Base-by-base conservation (phyloP, 768 basidiomycete genomes). In the Imleria badia region DNA sequence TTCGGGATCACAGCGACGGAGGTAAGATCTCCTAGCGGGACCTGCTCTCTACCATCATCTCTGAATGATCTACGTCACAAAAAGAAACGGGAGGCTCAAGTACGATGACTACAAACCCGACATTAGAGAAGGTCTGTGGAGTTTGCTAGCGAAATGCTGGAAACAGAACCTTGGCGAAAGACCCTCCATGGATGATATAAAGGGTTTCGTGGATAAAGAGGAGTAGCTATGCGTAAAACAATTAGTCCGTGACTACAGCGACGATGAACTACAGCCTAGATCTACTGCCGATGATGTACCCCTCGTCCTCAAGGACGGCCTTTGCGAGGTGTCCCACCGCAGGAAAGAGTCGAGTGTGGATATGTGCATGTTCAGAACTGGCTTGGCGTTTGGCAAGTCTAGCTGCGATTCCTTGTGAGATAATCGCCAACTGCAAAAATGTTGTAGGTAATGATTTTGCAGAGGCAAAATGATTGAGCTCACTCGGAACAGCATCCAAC, bases 361-460 rank as follows among this genome's bases (percentile, higher is more conserved):
- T 57, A 41, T 71, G 74, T 8, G 94, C 94, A 40, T 76, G 74
- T 68, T 93, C 92, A 0, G 93, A 95, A 66, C 90, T 94, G 5
- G 94, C 93, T 70, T 97, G 94, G 19, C 91, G 83, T 23, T 87
- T 79, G 1, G 92, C 91, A 48, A 82, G 83, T 41, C 94, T 82
- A 30, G 94, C 94, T 2, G 94, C 90, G 58, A 97, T 94, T 5
- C 94, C 94, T 72, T 97, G 94, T 2, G 83, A 75, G 60, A 97
- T 95, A 54, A 96, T 79, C 1, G 91, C 79, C 23, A 89, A 71
- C 89, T 89, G 60, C 17, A 45, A 17, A 55, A 46, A 35, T 31
- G 47, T 47, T 46, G 8, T 51, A 48, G 45, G 46, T 30, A 33
- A 35, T 39, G 42, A 33, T 55, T n/a, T 48, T 52, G n/a, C 14